Base-by-base conservation (phyloP, 2,329 filamentous ascomycete genomes). In the Phialophora tarda region DNA sequence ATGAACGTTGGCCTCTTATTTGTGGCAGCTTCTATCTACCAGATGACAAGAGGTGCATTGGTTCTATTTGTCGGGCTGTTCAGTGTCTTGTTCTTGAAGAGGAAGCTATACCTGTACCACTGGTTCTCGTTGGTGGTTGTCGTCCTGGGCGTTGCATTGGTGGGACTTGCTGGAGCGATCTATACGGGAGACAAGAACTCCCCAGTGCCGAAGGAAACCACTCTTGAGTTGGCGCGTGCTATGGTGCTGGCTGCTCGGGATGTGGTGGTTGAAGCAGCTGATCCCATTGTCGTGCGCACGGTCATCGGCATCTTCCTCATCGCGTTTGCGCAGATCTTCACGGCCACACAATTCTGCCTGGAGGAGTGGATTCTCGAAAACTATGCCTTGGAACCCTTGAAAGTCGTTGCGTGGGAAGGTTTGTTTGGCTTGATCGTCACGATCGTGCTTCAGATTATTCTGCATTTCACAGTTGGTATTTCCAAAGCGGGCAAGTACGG, bases 1-100 rank as follows among this genome's bases (percentile, higher is more conserved):
- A 98, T 99, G 93, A 99, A 99, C 75, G 91, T 92, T 4, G 95
- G 95, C 3, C 84, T 99, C 71, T 84, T 98, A 57, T 93, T 98
- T 76, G 93, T 98, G 26, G 95, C 92, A 12, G 92, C 95, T 1
- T 96, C 92, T 67, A 97, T 99, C 75, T 99, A 97, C 80, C 95
- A 99, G 81, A 99, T 99, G 95, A 98, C 94, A 1, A 85, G 95
- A 66, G 95, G 95, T 8, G 95, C 95, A 0, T 84, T 99, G 50
- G 94, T 99, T 2, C 84, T 99, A 6, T 99, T 99, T 73, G 95
- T 99, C 23, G 95, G 95, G 0, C 82, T 98, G 0, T 97, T 99
- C 81, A 97, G 93, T 75, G 93, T 99, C 30, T 74, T 96, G 12
- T 98, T 99, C 78, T 83, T 99, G 64, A 89, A 88, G 74, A 87